Percentiles rank a stretch among this genome's conserved stretches.
Evolutionary conservation across 371 early-diverging fungal genomes (phyloP).

Genomic region (Mucor sp.): DNA sequence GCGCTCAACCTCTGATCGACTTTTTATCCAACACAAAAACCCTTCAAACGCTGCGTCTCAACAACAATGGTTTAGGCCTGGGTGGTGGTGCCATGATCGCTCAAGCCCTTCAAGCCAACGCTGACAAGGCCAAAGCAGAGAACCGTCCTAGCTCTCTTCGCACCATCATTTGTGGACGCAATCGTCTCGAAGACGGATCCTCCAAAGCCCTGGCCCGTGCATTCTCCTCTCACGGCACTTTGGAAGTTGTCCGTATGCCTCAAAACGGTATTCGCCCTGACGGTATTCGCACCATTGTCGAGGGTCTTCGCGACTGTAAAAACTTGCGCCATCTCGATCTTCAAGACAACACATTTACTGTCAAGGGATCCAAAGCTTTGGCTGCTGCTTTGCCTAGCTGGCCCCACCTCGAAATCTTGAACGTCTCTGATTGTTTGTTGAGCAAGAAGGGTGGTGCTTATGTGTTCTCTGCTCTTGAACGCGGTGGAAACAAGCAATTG

Average conservation of each 20-base stretch:
- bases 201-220: constrained; percentile 76
- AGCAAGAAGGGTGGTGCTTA: constrained; percentile 70
- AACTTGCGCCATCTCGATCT: constrained; percentile 81
- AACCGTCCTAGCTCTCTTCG: constrained; percentile 69
- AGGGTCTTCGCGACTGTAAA: constrained; percentile 72
- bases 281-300: constrained; percentile 77
- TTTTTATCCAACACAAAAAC: constrained; percentile 80
- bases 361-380: constrained; percentile 78
- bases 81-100: constrained; percentile 90
- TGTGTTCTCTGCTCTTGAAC: constrained; percentile 67
- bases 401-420: constrained; percentile 76
- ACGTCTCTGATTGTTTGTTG: constrained; percentile 92
- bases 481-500: constrained; percentile 56
- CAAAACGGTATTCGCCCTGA: constrained; percentile 97
- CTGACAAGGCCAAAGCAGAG: constrained; percentile 66
- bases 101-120: constrained; percentile 77
- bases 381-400: constrained; percentile 78
- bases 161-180: constrained; percentile 89
- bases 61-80: constrained; percentile 96
- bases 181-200: constrained; percentile 91
- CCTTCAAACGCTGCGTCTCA: constrained; percentile 81
- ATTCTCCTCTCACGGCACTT: constrained; percentile 74
- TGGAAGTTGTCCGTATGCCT: constrained; percentile 89
- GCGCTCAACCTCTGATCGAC: constrained; percentile 84
- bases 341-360: constrained; percentile 97